phyloP scores from a whole-genome alignment of 2,329 filamentous ascomycete genomes.

The Penicillium freii region DNA sequence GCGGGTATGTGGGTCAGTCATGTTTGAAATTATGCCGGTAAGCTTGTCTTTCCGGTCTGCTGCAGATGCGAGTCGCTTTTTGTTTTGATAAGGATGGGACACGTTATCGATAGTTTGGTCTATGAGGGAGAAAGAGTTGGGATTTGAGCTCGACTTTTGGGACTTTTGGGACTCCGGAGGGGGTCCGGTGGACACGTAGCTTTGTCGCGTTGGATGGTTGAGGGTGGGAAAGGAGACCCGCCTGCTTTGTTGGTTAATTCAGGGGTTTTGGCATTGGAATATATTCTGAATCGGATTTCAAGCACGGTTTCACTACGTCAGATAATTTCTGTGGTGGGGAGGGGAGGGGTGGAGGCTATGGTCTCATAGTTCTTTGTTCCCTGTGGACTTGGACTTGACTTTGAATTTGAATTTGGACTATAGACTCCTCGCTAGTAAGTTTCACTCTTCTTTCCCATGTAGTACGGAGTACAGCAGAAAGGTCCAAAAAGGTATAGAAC shows the following conservation, averaged over 20 bases:
- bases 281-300: neutral
- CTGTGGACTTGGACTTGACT: neutral
- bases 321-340: neutral
- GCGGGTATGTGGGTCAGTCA: neutral
- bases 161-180: neutral
- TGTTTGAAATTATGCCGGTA: neutral
- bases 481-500: neutral
- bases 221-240: neutral
- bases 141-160: neutral
- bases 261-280: neutral
- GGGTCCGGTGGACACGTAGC: neutral
- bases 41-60: neutral
- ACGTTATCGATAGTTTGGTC: neutral
- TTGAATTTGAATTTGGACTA: neutral
- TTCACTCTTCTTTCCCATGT: neutral
- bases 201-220: neutral
- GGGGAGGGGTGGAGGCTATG: neutral
- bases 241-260: neutral
- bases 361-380: neutral
- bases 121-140: neutral
- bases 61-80: neutral
- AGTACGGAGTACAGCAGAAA: conserved; percentile 5
- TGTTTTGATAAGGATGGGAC: neutral
- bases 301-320: neutral
- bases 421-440: neutral